Evolutionary conservation across 176 grass and related monocot genomes (phyloP), one percentile per base, ranked within the genome.

Genomic region (Ananas comosus): DNA sequence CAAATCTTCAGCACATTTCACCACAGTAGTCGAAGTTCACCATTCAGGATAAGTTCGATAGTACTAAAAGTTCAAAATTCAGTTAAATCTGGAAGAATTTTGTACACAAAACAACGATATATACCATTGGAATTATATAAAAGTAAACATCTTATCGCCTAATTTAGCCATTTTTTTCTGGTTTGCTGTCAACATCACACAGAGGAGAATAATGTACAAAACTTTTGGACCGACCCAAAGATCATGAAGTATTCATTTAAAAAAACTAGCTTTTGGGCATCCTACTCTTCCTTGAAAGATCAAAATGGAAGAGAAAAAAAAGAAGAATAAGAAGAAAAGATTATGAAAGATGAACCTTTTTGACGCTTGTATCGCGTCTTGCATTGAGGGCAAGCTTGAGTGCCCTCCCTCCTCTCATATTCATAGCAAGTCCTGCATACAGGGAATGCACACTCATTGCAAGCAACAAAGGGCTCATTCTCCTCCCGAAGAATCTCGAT

Each of bases 381-480:
- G 82, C 82, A 85, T 61, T 80, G 82, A 19, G 82, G 82, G 23
- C 82, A 85, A 48, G 82, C 77, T 70, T 85, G 82, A 56, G 57
- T 72, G 47, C 82, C 82, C 76, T 85, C 82, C 69, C 59, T 79
- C 24, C 82, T 75, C 79, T 85, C 82, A 22, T 85, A 85, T 64
- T 80, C 67, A 14, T 85, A 85, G 71, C 82, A 85, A 47, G 58
- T 67, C 12, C 77, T 70, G 33, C 82, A 85, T 23, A 85, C 71
- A 65, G 82, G 82, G 69, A 85, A 80, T 14, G 75, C 82, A 57
- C 82, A 85, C 48, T 85, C 82, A 50, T 85, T 80, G 70, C 82
- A 85, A 12, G 82, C 82, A 64, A 85, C 72, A 42, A 85, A 85
- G 58, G 67, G 53, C 28, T 78, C 82, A 9, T 80, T 71, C 42